Evolutionary conservation across 805 yeast genomes (phyloP).

Genomic region (Lipomyces sp.): DNA sequence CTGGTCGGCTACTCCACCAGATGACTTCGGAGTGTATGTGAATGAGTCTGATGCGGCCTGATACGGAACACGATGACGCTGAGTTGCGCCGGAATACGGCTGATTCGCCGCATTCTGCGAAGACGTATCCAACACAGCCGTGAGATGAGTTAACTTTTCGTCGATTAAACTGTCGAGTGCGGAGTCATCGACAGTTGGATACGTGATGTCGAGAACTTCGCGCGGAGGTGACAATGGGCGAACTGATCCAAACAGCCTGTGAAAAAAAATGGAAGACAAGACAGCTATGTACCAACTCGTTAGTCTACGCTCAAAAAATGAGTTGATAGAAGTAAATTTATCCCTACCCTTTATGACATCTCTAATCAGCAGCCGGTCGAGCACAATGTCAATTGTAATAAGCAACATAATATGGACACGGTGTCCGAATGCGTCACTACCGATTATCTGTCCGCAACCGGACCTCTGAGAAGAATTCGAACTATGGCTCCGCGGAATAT

Average conservation of each 20-base stretch:
- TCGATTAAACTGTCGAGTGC: conserved; percentile 55
- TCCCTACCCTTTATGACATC: conserved; percentile 30
- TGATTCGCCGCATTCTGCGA: conserved; percentile 19
- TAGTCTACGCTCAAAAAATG: background rate
- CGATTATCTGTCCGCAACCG: background rate
- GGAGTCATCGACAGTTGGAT: conserved; percentile 56
- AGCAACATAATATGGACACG: conserved; percentile 15
- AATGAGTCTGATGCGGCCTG: background rate
- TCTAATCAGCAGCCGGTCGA: conserved; percentile 28
- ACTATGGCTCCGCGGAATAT: background rate
- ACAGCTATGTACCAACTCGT: conserved; percentile 50
- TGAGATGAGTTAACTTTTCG: conserved; percentile 45
- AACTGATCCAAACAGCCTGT: conserved; percentile 68
- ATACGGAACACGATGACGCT: conserved; percentile 4
- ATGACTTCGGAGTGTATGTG: conserved; percentile 2
- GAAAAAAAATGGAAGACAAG: conserved; percentile 69
- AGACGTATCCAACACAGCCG: conserved; percentile 37
- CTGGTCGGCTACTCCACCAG: too few relatives aligned
- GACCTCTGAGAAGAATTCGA: background rate
- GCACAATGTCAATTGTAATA: conserved; percentile 28
- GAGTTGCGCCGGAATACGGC: background rate
- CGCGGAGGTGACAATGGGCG: conserved; percentile 52
- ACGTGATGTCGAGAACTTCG: conserved; percentile 64
- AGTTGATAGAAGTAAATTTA: background rate
- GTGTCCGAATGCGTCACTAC: background rate